phyloP scores from a whole-genome alignment of 805 yeast species.

The Cyberlindnera suaveolens region DNA sequence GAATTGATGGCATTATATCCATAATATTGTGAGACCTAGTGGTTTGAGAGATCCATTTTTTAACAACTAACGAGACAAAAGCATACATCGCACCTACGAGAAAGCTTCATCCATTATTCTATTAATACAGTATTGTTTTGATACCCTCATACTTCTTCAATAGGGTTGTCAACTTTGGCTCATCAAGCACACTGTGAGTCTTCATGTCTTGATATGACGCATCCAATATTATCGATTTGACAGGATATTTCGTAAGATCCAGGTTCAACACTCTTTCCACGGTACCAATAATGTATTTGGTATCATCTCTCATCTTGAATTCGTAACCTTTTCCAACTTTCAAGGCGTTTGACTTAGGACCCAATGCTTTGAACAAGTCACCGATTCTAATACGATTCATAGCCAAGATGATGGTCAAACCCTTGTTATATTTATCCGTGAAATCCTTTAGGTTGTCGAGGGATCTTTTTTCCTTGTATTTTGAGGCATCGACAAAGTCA shows the following conservation, averaged over 20 bases:
- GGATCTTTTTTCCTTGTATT: conserved; percentile 45
- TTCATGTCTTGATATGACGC: conserved; percentile 23
- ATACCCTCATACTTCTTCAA: conserved; percentile 21
- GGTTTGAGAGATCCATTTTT: too few relatives aligned
- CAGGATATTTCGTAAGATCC: conserved; percentile 13
- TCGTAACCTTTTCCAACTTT: conserved; percentile 25
- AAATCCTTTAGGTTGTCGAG: conserved; percentile 52
- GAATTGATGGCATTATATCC: too few relatives aligned
- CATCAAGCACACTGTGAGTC: conserved; percentile 22
- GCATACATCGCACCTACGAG: too few relatives aligned
- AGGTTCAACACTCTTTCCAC: conserved; percentile 18
- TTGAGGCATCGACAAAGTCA: conserved; percentile 57
- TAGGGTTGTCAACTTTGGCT: conserved; percentile 17
- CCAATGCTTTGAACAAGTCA: conserved; percentile 65
- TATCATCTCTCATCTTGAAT: conserved; percentile 19
- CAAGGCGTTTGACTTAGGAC: conserved; percentile 21
- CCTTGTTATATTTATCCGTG: conserved; percentile 43
- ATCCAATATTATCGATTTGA: conserved; percentile 23
- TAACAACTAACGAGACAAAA: too few relatives aligned
- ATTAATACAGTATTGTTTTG: conserved; percentile 21
- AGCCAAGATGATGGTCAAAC: conserved; percentile 44
- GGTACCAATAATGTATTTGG: conserved; percentile 23
- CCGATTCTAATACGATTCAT: conserved; percentile 85
- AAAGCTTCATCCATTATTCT: conserved; percentile 1
- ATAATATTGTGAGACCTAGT: too few relatives aligned